Evolutionary conservation across 1,284 basidiomycete genomes (phyloP).

Genomic region (Bjerkandera adusta): DNA sequence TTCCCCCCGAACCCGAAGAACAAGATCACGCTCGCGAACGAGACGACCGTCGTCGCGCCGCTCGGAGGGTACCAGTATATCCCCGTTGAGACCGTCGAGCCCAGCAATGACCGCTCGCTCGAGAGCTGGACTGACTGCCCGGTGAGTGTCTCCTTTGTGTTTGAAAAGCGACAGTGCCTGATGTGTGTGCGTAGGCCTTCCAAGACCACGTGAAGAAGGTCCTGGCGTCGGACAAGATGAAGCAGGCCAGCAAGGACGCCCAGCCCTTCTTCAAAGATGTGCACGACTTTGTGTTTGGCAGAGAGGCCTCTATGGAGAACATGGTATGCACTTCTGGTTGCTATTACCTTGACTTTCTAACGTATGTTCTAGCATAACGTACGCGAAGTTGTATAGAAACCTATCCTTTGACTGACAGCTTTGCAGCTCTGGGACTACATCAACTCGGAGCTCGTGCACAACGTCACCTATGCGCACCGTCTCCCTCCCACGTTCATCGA

Average conservation of each 20-base stretch:
- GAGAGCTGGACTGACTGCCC: conserved; percentile 86
- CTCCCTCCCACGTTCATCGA: conserved; percentile 68
- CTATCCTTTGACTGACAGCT: neutral
- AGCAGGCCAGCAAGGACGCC: conserved; percentile 52
- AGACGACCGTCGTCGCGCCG: conserved; percentile 67
- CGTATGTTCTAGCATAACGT: conserved; percentile 58
- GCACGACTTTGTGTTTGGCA: conserved; percentile 67
- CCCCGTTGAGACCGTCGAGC: conserved; percentile 82
- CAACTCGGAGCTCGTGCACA: conserved; percentile 74
- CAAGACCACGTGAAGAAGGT: conserved; percentile 58
- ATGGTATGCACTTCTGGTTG: conserved; percentile 42
- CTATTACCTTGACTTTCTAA: neutral
- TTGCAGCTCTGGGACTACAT: conserved; percentile 73
- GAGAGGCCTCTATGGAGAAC: conserved; percentile 66
- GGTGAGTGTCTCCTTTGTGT: conserved; percentile 37
- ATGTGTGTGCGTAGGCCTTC: conserved; percentile 45
- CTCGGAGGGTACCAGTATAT: conserved; percentile 86
- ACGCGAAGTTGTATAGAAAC: neutral
- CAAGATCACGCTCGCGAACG: conserved; percentile 77
- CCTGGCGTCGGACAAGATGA: conserved; percentile 63
- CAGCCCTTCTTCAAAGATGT: conserved; percentile 64
- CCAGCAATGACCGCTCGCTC: conserved; percentile 77
- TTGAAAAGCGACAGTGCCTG: neutral
- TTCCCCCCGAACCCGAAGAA: conserved; percentile 73
- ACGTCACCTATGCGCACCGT: conserved; percentile 72